Evolutionary conservation across 2,329 filamentous ascomycete species (phyloP).

Genomic region (Apiospora rasikravindrae): DNA sequence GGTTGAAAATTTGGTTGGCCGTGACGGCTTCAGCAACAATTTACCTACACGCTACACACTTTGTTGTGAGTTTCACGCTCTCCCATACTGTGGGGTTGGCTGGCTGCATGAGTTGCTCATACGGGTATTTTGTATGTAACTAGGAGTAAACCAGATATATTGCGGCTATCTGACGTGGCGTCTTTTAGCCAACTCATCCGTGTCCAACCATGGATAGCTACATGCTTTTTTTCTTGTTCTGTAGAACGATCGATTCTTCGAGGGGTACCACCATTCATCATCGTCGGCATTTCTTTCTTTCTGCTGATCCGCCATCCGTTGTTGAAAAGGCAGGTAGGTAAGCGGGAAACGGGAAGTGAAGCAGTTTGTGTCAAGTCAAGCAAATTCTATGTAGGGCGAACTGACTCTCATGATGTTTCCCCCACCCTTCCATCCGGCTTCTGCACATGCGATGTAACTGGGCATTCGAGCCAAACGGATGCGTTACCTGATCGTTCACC

Average conservation of each 20-base stretch:
- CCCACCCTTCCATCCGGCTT: not conserved
- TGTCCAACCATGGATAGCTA: slow-evolving; percentile 23
- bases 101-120: not conserved
- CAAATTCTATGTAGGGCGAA: not conserved
- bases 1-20: slow-evolving; percentile 8
- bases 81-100: too few relatives aligned
- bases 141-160: slow-evolving; percentile 13
- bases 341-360: not conserved
- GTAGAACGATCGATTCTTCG: slow-evolving; percentile 21
- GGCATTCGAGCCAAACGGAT: not conserved
- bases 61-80: too few relatives aligned
- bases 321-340: slow-evolving; percentile 19
- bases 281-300: not conserved
- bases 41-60: too few relatives aligned
- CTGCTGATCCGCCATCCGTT: not conserved
- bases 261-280: not conserved
- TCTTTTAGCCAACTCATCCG: slow-evolving; percentile 35
- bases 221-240: not conserved
- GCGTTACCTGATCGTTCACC: not conserved
- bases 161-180: slow-evolving; percentile 30
- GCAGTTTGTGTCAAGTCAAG: not conserved
- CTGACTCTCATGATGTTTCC: not conserved
- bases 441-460: not conserved
- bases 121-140: not conserved
- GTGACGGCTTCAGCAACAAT: slow-evolving; percentile 15